Conservation (phyloP, 1,284 basidiomycete genomes). For the Pseudozyma thailandica region DNA sequence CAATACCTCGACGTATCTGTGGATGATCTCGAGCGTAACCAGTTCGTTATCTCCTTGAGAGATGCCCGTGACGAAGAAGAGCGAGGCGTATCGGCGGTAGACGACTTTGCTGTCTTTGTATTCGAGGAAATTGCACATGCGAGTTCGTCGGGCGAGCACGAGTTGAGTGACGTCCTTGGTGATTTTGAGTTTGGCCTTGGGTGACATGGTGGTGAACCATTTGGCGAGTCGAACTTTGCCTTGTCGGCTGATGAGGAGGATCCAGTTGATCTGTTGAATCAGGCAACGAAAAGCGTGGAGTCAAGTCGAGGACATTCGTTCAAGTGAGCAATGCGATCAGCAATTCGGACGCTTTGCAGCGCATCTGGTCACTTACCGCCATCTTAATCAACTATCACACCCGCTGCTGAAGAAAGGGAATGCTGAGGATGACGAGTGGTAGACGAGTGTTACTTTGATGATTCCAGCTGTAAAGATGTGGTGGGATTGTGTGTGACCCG, state of each 20-base stretch:
- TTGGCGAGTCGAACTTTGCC: conserved; percentile 98
- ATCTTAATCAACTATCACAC: background rate
- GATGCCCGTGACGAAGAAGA: conserved; percentile 98
- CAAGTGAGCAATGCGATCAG: too few relatives aligned
- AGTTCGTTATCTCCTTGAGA: conserved; percentile 88
- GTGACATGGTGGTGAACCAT: conserved; percentile 96
- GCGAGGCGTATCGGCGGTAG: conserved; percentile 94
- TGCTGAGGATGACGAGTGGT: background rate
- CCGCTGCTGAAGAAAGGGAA: background rate
- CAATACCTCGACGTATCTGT: conserved; percentile 98
- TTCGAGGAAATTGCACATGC: conserved; percentile 99
- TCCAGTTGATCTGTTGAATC: conserved; percentile 74
- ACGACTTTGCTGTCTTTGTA: conserved; percentile 87
- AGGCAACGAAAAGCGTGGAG: background rate
- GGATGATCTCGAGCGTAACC: conserved; percentile 93
- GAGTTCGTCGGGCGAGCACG: conserved; percentile 90
- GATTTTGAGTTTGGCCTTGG: conserved; percentile 95
- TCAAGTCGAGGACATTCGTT: too few relatives aligned
- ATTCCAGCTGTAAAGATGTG: background rate
- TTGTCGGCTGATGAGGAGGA: conserved; percentile 92
- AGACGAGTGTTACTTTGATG: background rate
- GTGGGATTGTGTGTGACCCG: conserved; percentile 15
- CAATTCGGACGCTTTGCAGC: background rate
- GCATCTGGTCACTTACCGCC: background rate
- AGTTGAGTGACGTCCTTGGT: conserved; percentile 99